Base-by-base conservation (phyloP, 768 basidiomycete genomes). In the Mycena polygramma region DNA sequence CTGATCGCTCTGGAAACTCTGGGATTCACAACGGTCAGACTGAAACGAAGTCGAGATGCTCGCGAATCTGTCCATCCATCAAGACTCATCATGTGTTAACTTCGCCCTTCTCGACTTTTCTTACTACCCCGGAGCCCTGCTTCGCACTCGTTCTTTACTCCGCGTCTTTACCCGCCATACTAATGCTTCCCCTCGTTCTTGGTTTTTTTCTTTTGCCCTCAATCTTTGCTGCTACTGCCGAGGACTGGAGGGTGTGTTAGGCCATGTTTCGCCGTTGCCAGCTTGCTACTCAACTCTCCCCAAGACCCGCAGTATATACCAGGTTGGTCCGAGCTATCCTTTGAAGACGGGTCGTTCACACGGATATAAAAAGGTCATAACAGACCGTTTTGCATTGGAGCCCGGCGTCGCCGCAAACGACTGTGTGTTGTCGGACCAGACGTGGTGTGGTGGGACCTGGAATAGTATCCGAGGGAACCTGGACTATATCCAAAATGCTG, bases 401-500 rank as follows among this genome's bases (percentile, higher is more conserved):
- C 75, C 82, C 0, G 87, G 87, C n/a, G 81, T 88, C 1, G 81
- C 86, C 76, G 79, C 81, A 41, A 86, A 81, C 67, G 76, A 83
- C 58, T 94, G 93, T 77, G 83, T 92, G 74, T 85, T 89, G 7
- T 82, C 78, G 35, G 77, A 84, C 24, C 91, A 89, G 76, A 91
- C 91, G 0, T 94, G 89, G 85, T 96, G 94, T 70, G 94, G 94
- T n/a, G 94, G 94, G 7, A 94, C 90, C n/a, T 95, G 93, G 92
- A 89, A 87, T 0, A 35, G 35, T 2, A 88, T 95, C 72, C 87
- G 84, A 66, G 83, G 89, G 71, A 92, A 94, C 77, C 84, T 96
- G n/a, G 94, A 95, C 77, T 97, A 96, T 76, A 91, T 97, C 58
- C 90, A 94, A 74, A 79, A 90, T 68, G 92, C 92, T 67, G 94